Evolutionary conservation across 371 early-diverging fungal genomes (phyloP).

Genomic region (Rhizopus stolonifer): DNA sequence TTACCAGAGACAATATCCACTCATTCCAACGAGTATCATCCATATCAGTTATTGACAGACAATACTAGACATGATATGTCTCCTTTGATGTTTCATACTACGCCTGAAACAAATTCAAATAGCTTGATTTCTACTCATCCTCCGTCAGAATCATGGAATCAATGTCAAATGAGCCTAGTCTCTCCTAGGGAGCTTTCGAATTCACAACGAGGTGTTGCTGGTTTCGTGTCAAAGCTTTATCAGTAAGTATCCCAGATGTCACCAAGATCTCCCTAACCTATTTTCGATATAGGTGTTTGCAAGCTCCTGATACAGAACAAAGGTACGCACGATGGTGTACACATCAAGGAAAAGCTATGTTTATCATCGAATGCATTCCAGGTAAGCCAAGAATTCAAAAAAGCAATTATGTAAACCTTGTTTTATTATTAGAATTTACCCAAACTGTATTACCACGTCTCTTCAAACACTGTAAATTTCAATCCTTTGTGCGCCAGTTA

Average conservation of each 20-base stretch:
- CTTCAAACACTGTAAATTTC: constrained; percentile 59
- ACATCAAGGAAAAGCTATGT: constrained; percentile 49
- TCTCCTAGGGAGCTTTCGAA: constrained; percentile 1
- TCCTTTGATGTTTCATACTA: not conserved
- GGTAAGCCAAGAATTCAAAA: constrained; percentile 22
- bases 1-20: not conserved
- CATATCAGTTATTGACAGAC: not conserved
- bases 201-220: constrained; percentile 46
- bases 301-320: constrained; percentile 35
- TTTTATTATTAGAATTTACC: constrained; percentile 44
- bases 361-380: constrained; percentile 50
- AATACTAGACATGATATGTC: not conserved
- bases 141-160: not conserved
- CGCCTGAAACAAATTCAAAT: not conserved
- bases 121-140: not conserved
- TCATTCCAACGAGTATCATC: not conserved
- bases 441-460: constrained; percentile 48
- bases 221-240: constrained; percentile 51
- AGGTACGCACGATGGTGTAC: constrained; percentile 48
- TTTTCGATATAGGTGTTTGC: constrained; percentile 32
- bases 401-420: too few species aligned
- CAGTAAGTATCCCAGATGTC: constrained; percentile 23
- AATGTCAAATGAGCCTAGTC: not conserved
- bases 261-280: not conserved
- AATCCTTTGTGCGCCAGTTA: constrained; percentile 56